A percentile compares a stretch with the other conserved stretches of the same genome.
Evolutionary conservation across 2,329 filamentous ascomycete genomes (phyloP).

Genomic region (Aciculosporium take): DNA sequence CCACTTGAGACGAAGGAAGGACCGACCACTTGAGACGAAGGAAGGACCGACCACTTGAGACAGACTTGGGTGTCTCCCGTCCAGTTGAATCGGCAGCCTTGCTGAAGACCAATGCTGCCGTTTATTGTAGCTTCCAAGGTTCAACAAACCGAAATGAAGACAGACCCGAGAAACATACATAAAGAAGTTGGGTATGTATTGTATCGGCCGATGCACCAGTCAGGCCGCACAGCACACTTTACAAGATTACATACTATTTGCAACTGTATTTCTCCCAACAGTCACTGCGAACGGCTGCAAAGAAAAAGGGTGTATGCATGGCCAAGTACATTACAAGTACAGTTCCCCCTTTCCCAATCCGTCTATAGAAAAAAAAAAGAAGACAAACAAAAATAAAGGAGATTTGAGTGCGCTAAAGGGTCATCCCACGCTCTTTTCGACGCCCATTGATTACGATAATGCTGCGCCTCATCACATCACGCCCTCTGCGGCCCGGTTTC

Average conservation of each 20-base stretch:
- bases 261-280: not conserved
- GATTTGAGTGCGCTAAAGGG: slow-evolving; percentile 8
- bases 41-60: no score
- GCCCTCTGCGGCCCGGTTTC: slow-evolving; percentile 2
- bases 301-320: slow-evolving; percentile 21
- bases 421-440: slow-evolving; percentile 9
- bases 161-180: no score
- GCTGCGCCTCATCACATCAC: slow-evolving; percentile 5
- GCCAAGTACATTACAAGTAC: slow-evolving; percentile 28
- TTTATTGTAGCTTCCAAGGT: no score
- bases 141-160: no score
- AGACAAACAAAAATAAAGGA: slow-evolving; percentile 13
- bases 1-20: no score
- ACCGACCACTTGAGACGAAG: no score
- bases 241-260: not conserved
- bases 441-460: slow-evolving; percentile 4
- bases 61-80: no score
- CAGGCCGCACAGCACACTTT: no score
- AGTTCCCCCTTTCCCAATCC: slow-evolving; percentile 20
- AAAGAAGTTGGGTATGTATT: no score
- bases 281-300: slow-evolving; percentile 16
- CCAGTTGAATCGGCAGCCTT: no score
- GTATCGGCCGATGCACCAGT: no score
- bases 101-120: no score
- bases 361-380: slow-evolving; percentile 20